Percentiles rank a stretch among this genome's conserved stretches.
Evolutionary conservation across 129 eudicot genomes (phyloP).

Genomic region (Scalesia atractyloides): DNA sequence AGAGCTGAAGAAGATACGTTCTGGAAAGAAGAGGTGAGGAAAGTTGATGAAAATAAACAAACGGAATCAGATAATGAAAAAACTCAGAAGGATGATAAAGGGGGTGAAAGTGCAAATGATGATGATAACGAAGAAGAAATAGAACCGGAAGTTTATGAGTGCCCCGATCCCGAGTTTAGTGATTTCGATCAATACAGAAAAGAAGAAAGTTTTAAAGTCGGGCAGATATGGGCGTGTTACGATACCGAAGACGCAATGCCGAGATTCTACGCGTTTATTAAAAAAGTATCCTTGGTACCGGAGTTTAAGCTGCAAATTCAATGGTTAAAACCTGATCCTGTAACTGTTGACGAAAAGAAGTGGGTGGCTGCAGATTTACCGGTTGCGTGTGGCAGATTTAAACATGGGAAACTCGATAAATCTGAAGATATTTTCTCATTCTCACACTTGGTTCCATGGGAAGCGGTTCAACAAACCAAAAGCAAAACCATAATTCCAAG

Average conservation of each 20-base stretch:
- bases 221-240: conserved; percentile 76
- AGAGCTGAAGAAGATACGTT: conserved; percentile 3
- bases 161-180: conserved; percentile 64
- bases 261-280: conserved; percentile 65
- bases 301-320: conserved; percentile 44
- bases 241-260: conserved; percentile 76
- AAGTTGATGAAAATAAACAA: conserved; percentile 21
- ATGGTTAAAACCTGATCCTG: conserved; percentile 66
- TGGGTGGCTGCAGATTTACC: conserved; percentile 64
- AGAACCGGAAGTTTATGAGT: conserved; percentile 41
- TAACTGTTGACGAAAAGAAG: conserved; percentile 36
- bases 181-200: conserved; percentile 57
- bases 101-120: not conserved
- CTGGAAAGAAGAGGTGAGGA: conserved; percentile 29
- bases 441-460: conserved; percentile 57
- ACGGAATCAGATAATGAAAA: conserved; percentile 15
- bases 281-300: conserved; percentile 21
- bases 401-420: conserved; percentile 35
- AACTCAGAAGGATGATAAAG: conserved; percentile 1
- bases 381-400: conserved; percentile 59
- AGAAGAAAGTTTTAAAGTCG: conserved; percentile 39
- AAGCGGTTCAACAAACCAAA: conserved; percentile 23
- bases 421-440: conserved; percentile 46
- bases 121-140: conserved; percentile 22
- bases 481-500: conserved; percentile 44